phyloP scores from a whole-genome alignment of 1,284 basidiomycete genomes.

The Ustilago lituana region DNA sequence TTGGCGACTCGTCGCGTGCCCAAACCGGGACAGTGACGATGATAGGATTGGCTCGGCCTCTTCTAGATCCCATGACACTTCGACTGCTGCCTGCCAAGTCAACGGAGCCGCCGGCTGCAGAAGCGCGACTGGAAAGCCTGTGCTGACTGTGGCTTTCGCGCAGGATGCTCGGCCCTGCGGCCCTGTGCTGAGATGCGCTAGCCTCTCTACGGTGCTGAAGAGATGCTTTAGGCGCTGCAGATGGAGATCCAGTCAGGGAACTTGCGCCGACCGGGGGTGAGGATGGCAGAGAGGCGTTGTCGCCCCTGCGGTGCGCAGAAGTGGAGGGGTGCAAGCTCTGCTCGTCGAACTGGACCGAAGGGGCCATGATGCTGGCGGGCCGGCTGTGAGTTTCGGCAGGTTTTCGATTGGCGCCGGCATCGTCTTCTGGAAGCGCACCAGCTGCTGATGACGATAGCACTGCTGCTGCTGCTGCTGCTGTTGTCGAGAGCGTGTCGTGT shows the following conservation, averaged over 20 bases:
- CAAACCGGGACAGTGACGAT: constrained; percentile 47
- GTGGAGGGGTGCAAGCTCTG: constrained; percentile 38
- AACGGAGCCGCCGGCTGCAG: constrained; percentile 28
- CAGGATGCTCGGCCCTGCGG: constrained; percentile 11
- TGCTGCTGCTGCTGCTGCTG: constrained; percentile 2
- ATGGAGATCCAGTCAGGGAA: constrained; percentile 12
- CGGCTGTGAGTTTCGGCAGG: constrained; percentile 18
- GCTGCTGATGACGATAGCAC: constrained; percentile 1
- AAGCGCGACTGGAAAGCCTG: constrained; percentile 20
- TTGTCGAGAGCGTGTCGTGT: constrained; percentile 4
- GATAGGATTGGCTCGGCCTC: constrained; percentile 36
- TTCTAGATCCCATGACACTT: constrained; percentile 7
- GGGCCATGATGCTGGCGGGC: constrained; percentile 28
- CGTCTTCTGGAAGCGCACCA: constrained; percentile 13
- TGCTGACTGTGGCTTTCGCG: constrained; percentile 20
- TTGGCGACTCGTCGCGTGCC: constrained; percentile 51
- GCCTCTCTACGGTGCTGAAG: constrained; percentile 13
- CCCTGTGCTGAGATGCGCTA: constrained; percentile 2
- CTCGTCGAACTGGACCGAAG: constrained; percentile 50
- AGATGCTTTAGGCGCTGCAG: constrained; percentile 2
- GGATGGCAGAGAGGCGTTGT: constrained; percentile 27
- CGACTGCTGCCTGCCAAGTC: constrained; percentile 11
- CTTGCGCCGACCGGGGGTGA: constrained; percentile 16
- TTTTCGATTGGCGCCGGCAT: constrained; percentile 22
- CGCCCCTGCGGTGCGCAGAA: constrained; percentile 25